Evolutionary conservation across 2,329 filamentous ascomycete genomes (phyloP).

Genomic region (Botrytis deweyae): DNA sequence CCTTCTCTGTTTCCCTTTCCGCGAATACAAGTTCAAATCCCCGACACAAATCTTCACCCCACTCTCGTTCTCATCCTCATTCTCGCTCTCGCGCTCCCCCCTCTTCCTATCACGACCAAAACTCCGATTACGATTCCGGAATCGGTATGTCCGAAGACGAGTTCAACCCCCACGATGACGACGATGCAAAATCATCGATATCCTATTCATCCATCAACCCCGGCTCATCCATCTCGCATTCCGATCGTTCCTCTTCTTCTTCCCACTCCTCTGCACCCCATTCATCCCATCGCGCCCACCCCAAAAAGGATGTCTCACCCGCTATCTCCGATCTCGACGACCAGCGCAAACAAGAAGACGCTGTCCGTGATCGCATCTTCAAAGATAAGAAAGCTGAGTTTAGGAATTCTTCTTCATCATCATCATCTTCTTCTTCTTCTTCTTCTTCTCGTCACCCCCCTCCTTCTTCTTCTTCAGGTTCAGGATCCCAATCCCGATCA

Average conservation of each 20-base stretch:
- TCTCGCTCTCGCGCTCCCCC: neutral
- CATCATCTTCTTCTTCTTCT: neutral
- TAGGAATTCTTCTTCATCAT: neutral
- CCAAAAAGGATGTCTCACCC: too few species aligned
- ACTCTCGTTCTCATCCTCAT: too few species aligned
- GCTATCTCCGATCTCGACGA: neutral
- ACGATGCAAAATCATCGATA: neutral
- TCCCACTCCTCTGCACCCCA: too few species aligned
- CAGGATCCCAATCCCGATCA: neutral
- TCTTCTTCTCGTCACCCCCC: neutral
- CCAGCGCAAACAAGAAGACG: neutral
- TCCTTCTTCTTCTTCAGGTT: neutral
- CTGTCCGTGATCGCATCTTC: neutral
- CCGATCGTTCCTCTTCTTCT: neutral
- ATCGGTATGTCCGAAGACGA: neutral
- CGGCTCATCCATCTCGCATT: neutral
- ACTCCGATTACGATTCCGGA: neutral
- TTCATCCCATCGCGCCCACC: too few species aligned
- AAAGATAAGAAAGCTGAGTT: neutral
- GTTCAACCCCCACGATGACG: neutral
- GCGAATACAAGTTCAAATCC: neutral
- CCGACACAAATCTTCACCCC: neutral
- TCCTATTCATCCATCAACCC: neutral
- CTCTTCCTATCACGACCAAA: neutral
- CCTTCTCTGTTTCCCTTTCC: neutral